These are phyloP conservation scores for Corymbia calophylla DNA, from an alignment of 441 rosid species.

Conservation along the genomic window DNA sequence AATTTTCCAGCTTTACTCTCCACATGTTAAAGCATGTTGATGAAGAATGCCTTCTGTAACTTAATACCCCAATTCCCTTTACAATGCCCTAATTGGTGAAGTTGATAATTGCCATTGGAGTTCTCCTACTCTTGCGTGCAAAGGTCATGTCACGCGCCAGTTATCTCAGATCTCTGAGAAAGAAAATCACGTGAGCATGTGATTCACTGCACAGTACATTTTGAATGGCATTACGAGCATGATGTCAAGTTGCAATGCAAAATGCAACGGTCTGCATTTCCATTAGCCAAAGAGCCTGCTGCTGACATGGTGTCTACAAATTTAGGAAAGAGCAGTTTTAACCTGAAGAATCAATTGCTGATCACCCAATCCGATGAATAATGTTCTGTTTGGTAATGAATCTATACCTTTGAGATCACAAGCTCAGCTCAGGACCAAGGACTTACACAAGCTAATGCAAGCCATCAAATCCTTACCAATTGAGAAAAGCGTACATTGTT, in stretches of 20 bases:
- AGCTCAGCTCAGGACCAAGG: background rate
- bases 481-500: background rate
- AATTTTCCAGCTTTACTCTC: background rate
- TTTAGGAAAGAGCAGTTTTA: background rate
- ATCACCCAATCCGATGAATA: background rate
- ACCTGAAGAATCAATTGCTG: background rate
- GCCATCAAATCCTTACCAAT: background rate
- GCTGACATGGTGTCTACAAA: background rate
- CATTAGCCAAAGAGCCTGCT: background rate
- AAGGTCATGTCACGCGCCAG: too few species aligned
- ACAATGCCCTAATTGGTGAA: too few species aligned
- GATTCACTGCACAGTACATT: too few species aligned
- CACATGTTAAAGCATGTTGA: too few species aligned
- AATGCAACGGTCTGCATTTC: background rate
- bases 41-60: too few species aligned
- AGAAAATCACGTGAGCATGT: too few species aligned
- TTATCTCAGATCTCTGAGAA: too few species aligned
- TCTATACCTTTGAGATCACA: background rate
- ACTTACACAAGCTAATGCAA: background rate
- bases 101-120: too few species aligned
- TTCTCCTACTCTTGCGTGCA: too few species aligned
- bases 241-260: too few species aligned
- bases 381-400: background rate
- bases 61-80: too few species aligned
- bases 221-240: too few species aligned